Percentiles rank a stretch among this genome's conserved stretches.
Conservation (phyloP, 2,329 filamentous ascomycete genomes). For the Xenosphaeropsis pyriputrescens region DNA sequence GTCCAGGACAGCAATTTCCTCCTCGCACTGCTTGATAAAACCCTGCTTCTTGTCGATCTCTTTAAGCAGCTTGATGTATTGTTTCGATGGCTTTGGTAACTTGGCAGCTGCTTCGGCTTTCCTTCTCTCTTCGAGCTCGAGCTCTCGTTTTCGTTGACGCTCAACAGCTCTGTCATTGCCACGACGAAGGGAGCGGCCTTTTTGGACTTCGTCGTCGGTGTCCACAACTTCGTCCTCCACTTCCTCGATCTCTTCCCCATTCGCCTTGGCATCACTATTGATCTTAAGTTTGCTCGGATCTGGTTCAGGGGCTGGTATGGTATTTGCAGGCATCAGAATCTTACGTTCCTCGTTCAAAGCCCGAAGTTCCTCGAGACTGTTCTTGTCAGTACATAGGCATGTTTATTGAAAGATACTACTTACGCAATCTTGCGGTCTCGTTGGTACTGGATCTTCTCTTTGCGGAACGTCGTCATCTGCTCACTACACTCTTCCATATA, state of each 20-base stretch:
- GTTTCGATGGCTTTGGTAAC: constrained; percentile 65
- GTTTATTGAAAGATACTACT: constrained; percentile 17
- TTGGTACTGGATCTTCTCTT: constrained; percentile 90
- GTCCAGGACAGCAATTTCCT: constrained; percentile 72
- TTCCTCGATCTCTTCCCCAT: constrained; percentile 47
- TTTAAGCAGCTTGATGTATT: constrained; percentile 75
- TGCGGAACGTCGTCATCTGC: constrained; percentile 87
- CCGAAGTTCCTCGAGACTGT: constrained; percentile 56
- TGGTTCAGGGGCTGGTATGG: constrained; percentile 42
- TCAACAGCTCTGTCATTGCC: constrained; percentile 57
- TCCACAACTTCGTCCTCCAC: constrained; percentile 50
- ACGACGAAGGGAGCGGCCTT: constrained; percentile 40
- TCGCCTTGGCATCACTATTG: constrained; percentile 44
- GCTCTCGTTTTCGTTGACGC: constrained; percentile 62
- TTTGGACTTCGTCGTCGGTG: constrained; percentile 53
- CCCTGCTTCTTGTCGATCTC: constrained; percentile 83
- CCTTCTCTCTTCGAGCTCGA: constrained; percentile 50
- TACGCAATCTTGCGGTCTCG: constrained; percentile 56
- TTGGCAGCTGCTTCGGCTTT: constrained; percentile 43
- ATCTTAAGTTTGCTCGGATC: constrained; percentile 20
- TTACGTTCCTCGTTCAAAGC: constrained; percentile 59
- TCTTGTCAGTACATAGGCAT: constrained; percentile 14
- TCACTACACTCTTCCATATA: constrained; percentile 89
- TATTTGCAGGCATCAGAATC: constrained; percentile 57
- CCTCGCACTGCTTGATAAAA: constrained; percentile 66